Conservation (phyloP, 2,329 filamentous ascomycete genomes). For the Alternaria burnsii region DNA sequence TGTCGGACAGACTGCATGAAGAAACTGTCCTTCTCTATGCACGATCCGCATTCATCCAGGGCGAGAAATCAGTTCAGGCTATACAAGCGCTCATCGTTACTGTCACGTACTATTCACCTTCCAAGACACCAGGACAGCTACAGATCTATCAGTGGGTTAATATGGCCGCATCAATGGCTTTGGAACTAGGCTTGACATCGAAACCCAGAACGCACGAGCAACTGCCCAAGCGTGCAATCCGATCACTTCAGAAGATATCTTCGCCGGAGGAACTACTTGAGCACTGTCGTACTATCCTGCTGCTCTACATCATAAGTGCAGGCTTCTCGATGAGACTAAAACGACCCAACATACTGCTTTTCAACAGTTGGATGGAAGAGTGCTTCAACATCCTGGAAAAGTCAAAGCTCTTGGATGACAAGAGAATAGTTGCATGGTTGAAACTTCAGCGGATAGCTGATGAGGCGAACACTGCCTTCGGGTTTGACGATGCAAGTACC, state of each 20-base stretch:
- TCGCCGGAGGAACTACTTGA: constrained; percentile 47
- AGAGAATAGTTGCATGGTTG: constrained; percentile 41
- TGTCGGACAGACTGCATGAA: constrained; percentile 46
- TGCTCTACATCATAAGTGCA: constrained; percentile 44
- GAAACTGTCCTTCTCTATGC: constrained; percentile 47
- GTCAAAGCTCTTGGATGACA: constrained; percentile 43
- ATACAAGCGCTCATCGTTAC: constrained; percentile 48
- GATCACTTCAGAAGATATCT: constrained; percentile 45
- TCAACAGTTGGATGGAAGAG: constrained; percentile 51
- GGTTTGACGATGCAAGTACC: constrained; percentile 50
- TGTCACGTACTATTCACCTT: constrained; percentile 47
- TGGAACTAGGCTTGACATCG: constrained; percentile 48
- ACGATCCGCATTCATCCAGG: constrained; percentile 45
- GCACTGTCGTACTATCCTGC: constrained; percentile 46
- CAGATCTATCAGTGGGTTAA: constrained; percentile 49
- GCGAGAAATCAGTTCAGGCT: constrained; percentile 49
- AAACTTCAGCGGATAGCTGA: constrained; percentile 49
- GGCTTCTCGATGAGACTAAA: constrained; percentile 47
- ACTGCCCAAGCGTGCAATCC: constrained; percentile 45
- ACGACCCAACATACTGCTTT: constrained; percentile 45
- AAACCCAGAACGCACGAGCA: constrained; percentile 51
- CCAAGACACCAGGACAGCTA: constrained; percentile 41
- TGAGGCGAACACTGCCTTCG: constrained; percentile 49
- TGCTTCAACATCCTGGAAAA: constrained; percentile 42
- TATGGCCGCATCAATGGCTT: constrained; percentile 48